Conservation (phyloP, 257 asterid genomes). For the Salvia rosmarinus region DNA sequence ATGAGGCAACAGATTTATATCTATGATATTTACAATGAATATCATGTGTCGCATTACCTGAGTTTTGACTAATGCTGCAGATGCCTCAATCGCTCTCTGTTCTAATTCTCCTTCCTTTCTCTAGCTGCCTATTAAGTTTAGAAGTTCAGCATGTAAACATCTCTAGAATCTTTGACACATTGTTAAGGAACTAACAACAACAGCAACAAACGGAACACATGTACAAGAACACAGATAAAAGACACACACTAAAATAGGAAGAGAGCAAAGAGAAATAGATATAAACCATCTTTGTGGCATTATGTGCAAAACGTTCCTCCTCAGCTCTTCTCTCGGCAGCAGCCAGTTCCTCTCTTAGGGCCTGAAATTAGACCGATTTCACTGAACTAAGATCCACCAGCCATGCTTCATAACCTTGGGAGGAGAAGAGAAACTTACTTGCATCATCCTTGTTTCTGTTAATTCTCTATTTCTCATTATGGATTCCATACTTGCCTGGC, state of each 20-base stretch:
- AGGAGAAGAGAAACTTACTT: conserved; percentile 56
- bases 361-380: conserved; percentile 51
- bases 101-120: conserved; percentile 98
- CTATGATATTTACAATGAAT: conserved; percentile 23
- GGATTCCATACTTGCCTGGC: conserved; percentile 87
- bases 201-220: not conserved
- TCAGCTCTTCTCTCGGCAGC: conserved; percentile 96
- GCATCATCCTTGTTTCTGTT: conserved; percentile 99
- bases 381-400: conserved; percentile 35
- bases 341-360: conserved; percentile 88
- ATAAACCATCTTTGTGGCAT: conserved; percentile 80
- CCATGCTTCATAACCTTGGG: conserved; percentile 27
- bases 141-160: conserved; percentile 35
- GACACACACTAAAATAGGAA: conserved; percentile 14
- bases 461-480: conserved; percentile 94
- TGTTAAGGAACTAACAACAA: conserved; percentile 6
- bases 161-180: conserved; percentile 29
- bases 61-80: conserved; percentile 85
- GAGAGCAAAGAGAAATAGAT: conserved; percentile 25
- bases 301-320: conserved; percentile 96
- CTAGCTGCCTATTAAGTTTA: conserved; percentile 73
- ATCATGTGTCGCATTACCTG: conserved; percentile 62
- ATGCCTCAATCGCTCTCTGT: conserved; percentile 93
- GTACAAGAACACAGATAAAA: conserved; percentile 14
- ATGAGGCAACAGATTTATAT: not conserved